A percentile compares a stretch with the other conserved stretches of the same genome.
These are phyloP conservation scores for Acanthamoeba healyi DNA, from an alignment of 208 protist genomes.

Conservation along the genomic window DNA sequence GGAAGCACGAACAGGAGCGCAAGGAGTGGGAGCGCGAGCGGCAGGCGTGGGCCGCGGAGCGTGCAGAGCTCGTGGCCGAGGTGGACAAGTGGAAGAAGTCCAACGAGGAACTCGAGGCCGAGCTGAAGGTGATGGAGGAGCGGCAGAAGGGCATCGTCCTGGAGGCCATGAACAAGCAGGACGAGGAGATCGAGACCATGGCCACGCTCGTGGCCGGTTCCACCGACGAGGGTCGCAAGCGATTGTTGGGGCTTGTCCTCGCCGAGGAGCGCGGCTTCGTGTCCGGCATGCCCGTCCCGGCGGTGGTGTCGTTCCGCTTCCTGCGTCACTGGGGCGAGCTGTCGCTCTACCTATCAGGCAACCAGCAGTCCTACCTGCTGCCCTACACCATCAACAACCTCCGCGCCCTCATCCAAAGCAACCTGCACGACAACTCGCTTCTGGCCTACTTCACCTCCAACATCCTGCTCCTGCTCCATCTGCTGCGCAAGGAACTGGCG, in stretches of 20 bases:
- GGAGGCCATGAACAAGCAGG: constrained; percentile 56
- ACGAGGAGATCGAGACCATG: constrained; percentile 62
- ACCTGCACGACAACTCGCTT: constrained; percentile 67
- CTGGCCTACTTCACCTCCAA: constrained; percentile 68
- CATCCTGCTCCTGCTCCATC: constrained; percentile 58
- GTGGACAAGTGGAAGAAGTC: constrained; percentile 10
- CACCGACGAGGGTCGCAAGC: constrained; percentile 55
- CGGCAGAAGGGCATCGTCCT: constrained; percentile 19
- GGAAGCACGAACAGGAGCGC: constrained; percentile 43
- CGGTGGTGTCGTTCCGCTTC: constrained; percentile 51
- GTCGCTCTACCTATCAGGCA: constrained; percentile 65
- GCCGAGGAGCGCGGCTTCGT: constrained; percentile 66
- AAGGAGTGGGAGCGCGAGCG: constrained; percentile 37
- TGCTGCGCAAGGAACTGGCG: constrained; percentile 24
- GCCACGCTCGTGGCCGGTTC: constrained; percentile 48
- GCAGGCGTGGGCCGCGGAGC: not conserved
- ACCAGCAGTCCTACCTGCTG: constrained; percentile 57
- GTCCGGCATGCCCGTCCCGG: constrained; percentile 51
- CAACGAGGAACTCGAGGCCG: constrained; percentile 47
- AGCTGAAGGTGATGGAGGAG: constrained; percentile 65
- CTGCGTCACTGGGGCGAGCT: constrained; percentile 64
- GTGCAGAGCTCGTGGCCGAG: not conserved
- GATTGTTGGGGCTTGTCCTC: constrained; percentile 30
- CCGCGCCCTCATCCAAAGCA: constrained; percentile 54
- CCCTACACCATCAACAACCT: constrained; percentile 72